These are phyloP conservation scores for Dryas octopetala DNA, from an alignment of 306 rosid genomes.

Conservation along the genomic window DNA sequence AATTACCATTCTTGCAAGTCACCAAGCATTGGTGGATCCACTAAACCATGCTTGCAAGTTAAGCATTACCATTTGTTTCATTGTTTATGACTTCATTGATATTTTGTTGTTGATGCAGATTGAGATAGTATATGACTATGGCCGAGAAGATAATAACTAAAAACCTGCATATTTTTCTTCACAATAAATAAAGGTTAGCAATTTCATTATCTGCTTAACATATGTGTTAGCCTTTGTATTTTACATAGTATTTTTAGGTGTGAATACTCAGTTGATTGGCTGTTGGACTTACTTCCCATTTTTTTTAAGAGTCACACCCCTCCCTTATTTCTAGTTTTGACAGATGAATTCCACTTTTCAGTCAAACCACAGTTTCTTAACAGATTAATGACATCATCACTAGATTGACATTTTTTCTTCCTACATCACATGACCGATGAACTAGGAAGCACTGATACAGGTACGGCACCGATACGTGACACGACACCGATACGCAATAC, in stretches of 20 bases:
- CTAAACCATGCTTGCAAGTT: background rate
- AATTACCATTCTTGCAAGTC: background rate
- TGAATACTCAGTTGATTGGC: conserved; percentile 7
- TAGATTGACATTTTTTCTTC: background rate
- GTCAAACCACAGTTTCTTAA: background rate
- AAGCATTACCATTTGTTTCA: conserved; percentile 16
- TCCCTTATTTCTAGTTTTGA: background rate
- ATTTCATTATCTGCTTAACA: conserved; percentile 16
- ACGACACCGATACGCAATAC: too few species aligned
- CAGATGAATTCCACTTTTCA: background rate
- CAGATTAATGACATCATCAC: background rate
- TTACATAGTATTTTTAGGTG: conserved; percentile 10
- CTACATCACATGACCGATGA: background rate
- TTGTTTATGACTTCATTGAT: conserved; percentile 26
- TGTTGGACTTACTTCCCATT: background rate
- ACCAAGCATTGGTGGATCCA: background rate
- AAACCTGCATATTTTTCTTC: conserved; percentile 27
- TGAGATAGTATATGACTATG: conserved; percentile 82
- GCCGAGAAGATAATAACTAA: conserved; percentile 77
- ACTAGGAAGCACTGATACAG: too few species aligned
- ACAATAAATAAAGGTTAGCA: conserved; percentile 57
- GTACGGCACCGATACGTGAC: too few species aligned
- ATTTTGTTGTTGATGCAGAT: conserved; percentile 53
- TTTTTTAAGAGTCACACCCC: background rate
- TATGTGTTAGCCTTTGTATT: background rate